Base-by-base conservation (phyloP, 2,329 filamentous ascomycete species). In the Trichoderma semiorbis region DNA sequence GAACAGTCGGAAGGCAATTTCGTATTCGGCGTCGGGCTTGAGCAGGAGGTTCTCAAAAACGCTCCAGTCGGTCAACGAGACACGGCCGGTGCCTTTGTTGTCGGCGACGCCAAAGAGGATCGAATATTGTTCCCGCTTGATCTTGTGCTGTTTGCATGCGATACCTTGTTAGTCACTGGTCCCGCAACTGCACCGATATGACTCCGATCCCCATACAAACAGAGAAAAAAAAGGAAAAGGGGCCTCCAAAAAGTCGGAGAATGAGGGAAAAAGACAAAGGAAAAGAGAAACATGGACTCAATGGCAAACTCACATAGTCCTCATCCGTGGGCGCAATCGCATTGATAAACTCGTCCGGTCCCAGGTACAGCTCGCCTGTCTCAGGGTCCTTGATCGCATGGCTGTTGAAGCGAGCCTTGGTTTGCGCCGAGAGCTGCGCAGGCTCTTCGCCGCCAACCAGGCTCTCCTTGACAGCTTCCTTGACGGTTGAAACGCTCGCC, bases 11-110 rank as follows among this genome's bases (percentile, higher is more conserved):
- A 98, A 99, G 18, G 96, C 95, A 77, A 99, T 97, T 83, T 98
- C 95, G 84, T 99, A 99, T 84, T 99, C 96, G 81, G 96, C 96
- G 79, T 98, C 96, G 74, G 96, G 93, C 84, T 98, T 98, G 76
- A 88, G 87, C 72, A 99, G 90, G 74, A 99, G 89, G 85, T 97
- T 97, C 84, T 98, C 93, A 83, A 98, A 99, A 75, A 92, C 92
- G 61, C 89, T 90, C 94, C 95, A 99, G 84, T 99, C 96, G 73
- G 90, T 86, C 69, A 98, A 84, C 76, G 85, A 92, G 76, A 99
- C 86, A 77, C 88, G 91, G 74, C 95, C 95, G 58, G 85, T 85
- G 75, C 86, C 88, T 75, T 89, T 89, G 77, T 93, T 90, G 82
- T 99, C 96, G 77, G 96, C 96, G 72, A 99, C 92, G 74, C 87